Base-by-base conservation (phyloP, 495 filamentous ascomycete genomes). In the Margaritispora aquatica region DNA sequence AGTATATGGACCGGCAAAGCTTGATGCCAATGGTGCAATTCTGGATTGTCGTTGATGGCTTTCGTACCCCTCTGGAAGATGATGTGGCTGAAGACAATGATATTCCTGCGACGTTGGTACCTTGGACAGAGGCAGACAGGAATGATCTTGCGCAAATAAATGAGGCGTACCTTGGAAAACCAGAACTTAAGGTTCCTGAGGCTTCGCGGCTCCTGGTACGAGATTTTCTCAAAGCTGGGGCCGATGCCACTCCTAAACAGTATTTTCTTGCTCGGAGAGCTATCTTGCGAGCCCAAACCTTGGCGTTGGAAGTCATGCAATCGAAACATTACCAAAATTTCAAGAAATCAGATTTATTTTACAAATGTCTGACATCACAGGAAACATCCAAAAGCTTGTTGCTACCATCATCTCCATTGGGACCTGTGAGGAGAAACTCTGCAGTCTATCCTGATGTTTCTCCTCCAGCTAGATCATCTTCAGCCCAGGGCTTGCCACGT, bases 21-120 rank as follows among this genome's bases (percentile, higher is more conserved):
- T 78, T 95, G 5, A 92, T 97, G 85, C 80, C 86, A 15, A 73
- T 96, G 38, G 94, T 99, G 0, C 95, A 99, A 68, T 99, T 96
- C 71, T 99, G 92, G 92, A 87, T 99, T 47, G 93, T 97, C 22
- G 95, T 97, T 17, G 94, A 97, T 74, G 92, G 95, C 1, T 87
- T 97, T 66, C 86, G 95, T n/a, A 96, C 94, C 68, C 95, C 95
- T 4, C 75, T 99, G 2, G 94, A 97, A 70, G 91, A 92, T 64
- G 94, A 97, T 66, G 74, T 80, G 0, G 83, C 80, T 9, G 77
- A 81, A 29, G 83, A 82, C 31, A 84, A 88, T 49, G 88, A 92
- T 26, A 71, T 84, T 0, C 78, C 87, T 3, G 73, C 82, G 20
- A 80, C 82, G n/a, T 72, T 82, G 31, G 72, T 76, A 0, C 79